Base-by-base conservation (phyloP, 2,329 filamentous ascomycete genomes). In the Dryadomyces quercus-mongolicae region DNA sequence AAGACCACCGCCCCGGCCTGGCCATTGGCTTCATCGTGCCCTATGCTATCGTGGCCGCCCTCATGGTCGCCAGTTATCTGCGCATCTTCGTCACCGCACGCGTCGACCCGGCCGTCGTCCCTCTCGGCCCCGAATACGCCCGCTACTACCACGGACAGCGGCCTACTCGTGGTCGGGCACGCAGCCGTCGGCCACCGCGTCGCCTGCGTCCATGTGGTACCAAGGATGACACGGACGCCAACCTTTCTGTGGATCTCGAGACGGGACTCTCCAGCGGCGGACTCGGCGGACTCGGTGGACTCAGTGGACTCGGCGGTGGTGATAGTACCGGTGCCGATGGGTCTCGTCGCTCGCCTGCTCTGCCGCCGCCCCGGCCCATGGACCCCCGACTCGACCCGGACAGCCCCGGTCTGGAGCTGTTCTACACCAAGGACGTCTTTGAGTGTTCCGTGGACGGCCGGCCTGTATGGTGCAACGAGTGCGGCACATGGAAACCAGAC, bases 401-500 rank as follows among this genome's bases (percentile, higher is more conserved):
- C 59, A 80, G 80, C 52, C 79, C 82, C 12, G 84, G 85, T 0
- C 72, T 91, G 51, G 85, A 91, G 61, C 69, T 74, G 4, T 95
- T 94, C 65, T 94, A 93, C 64, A 84, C 78, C 58, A 88, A 85
- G 65, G 84, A 95, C 60, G 80, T 88, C 1, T 97, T 94, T 65
- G 77, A 89, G 2, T 96, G 88, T 68, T 85, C 94, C 62, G 73
- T 75, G 13, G 86, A 93, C 61, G 93, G 93, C 0, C 75, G 84
- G n/a, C 92, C 92, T 0, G 80, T 82, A 36, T 97, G 88, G 82
- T 98, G 92, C 69, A 84, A 83, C 4, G 78, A 81, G 52, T 98
- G 92, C 66, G 80, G 80, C 54, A 88, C 85, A 59, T 95, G 87
- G 81, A 97, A 96, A 67, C 83, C 86, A 0, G 92, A 96, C 63